A percentile compares a stretch with the other conserved stretches of the same genome.
Conservation (phyloP, 108 stramenopile genomes). For the Cylindrotheca closterium region DNA sequence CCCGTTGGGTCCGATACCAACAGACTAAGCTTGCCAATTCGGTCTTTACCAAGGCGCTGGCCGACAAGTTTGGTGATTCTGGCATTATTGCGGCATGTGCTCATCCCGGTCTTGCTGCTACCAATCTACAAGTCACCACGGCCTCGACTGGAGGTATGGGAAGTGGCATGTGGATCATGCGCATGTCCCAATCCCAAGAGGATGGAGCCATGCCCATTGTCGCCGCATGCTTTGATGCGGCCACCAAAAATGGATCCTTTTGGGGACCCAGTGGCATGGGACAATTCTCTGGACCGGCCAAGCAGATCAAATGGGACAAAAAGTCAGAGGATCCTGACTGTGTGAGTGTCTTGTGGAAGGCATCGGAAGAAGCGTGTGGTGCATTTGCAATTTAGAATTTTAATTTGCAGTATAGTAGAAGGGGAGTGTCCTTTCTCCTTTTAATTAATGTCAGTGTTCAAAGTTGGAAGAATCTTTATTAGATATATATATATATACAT, state of each 20-base stretch:
- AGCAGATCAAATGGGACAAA: slow-evolving; percentile 16
- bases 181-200: slow-evolving; percentile 18
- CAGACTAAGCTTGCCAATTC: slow-evolving; percentile 67
- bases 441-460: too few species aligned
- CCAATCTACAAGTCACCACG: slow-evolving; percentile 17
- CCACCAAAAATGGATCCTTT: slow-evolving; percentile 18
- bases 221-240: slow-evolving; percentile 16
- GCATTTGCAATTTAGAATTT: too few species aligned
- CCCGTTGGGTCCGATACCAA: slow-evolving; percentile 44
- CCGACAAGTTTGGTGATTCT: slow-evolving; percentile 29
- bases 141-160: slow-evolving; percentile 7
- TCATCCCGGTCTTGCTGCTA: slow-evolving; percentile 21
- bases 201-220: slow-evolving; percentile 38
- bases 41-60: slow-evolving; percentile 52
- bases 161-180: slow-evolving; percentile 11
- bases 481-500: too few species aligned
- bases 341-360: slow-evolving; percentile 17
- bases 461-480: too few species aligned
- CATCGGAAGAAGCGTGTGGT: slow-evolving; percentile 33
- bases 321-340: not conserved
- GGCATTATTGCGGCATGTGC: slow-evolving; percentile 28
- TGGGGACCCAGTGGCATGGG: slow-evolving; percentile 18
- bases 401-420: too few species aligned
- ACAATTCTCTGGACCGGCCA: slow-evolving; percentile 12
- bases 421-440: too few species aligned